Base-by-base conservation (phyloP, 1,284 basidiomycete genomes). In the Paramarasmius palmivorus region DNA sequence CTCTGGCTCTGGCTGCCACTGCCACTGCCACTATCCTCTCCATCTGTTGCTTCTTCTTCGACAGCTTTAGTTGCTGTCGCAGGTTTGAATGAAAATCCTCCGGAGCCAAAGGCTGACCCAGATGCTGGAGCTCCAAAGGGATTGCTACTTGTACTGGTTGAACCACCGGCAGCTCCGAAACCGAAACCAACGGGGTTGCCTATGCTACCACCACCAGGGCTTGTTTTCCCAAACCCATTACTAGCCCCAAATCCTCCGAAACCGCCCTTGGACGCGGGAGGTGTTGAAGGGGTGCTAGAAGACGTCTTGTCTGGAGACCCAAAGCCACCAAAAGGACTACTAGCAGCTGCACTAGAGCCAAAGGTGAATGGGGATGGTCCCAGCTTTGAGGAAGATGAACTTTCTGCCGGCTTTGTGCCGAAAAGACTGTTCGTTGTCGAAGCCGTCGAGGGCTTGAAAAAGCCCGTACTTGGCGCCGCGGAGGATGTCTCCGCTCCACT, bases 181-280 rank as follows among this genome's bases (percentile, higher is more conserved):
- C 70, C 73, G 54, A 81, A 83, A 3, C 83, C 83, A 15, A 83
- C 78, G 3, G 82, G 78, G 59, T 81, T 83, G 4, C 83, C 82
- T 34, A 84, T 73, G 59, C 73, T 81, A 48, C 81, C 81, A 12
- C 66, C 55, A 41, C 51, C 49, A 4, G 55, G 52, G 42, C 49
- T 51, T 20, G 65, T 57, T 41, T 65, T 68, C 25, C 63, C 68
- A 58, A 68, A 70, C 14, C 40, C 53, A 25, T 23, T 22, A 39
- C 29, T 32, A 6, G 29, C 29, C 7, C 55, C 55, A 22, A 57
- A 57, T 6, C 48, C 63, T 29, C 68, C 68, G 51, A 77, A 75
- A 15, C 58, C 52, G 55, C 62, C 57, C 47, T 29, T 53, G 35
- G 47, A 52, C 7, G 51, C 25, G 7, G 49, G 46, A 35, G 42